Evolutionary conservation across 306 rosid genomes (phyloP), one percentile per base, ranked within the genome.

Genomic region (Psophocarpus tetragonolobus): DNA sequence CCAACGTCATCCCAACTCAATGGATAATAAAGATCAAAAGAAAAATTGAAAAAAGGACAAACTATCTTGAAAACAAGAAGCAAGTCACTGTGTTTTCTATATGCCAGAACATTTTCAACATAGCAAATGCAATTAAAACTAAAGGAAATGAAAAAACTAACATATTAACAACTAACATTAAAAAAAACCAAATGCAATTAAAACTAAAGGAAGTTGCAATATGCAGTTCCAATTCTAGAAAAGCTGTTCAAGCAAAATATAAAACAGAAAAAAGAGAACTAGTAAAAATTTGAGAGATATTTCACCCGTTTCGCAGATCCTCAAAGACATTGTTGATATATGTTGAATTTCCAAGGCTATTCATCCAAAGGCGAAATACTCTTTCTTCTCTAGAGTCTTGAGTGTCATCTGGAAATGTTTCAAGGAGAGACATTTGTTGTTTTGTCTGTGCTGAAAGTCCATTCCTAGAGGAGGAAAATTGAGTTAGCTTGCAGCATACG

Each of bases 251-350:
- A 69, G 63, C 26, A 71, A 45, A 42, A 26, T 21, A 51, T 62
- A 60, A 0, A 58, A 58, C 3, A 13, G 14, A 14, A n/a, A 29
- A 14, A 14, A 64, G 18, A 76, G 63, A 68, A 23, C 56, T 14
- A 29, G 35, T 0, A 70, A 79, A 23, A 74, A 9, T 23, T 17
- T 12, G 41, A 3, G 24, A 68, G 53, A 71, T 73, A 65, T 11
- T 66, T 21, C 51, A 92, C 99, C 98, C 99, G 14, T 95, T 81
- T 84, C 97, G 83, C 48, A 95, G 88, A 83, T 95, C 99, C 81
- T 95, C 99, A 79, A 95, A 95, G 69, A 92, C 99, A 83, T 95
- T 95, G 88, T 95, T 86, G 87, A 95, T 90, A 71, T 92, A 95
- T 48, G 88, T 71, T 20, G 92, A 92, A 81, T 87, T 83, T 51